Percentiles rank a stretch among this genome's conserved stretches.
phyloP scores from a whole-genome alignment of 2,329 filamentous ascomycete species.

The Paecilomyces variotii region DNA sequence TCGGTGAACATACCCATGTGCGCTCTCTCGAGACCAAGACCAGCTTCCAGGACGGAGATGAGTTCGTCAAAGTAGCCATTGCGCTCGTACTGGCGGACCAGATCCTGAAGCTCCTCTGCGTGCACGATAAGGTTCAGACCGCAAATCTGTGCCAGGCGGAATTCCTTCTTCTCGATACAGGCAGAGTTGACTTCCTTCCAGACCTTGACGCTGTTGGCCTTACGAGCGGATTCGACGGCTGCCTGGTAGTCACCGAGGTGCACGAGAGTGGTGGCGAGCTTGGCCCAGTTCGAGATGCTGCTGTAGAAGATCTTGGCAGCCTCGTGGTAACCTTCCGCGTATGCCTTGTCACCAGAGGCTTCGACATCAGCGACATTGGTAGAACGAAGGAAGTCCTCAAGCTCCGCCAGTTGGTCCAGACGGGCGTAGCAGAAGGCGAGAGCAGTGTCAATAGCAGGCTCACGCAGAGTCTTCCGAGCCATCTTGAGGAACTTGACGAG shows the following conservation, averaged over 20 bases:
- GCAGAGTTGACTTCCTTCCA: constrained; percentile 98
- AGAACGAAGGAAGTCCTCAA: constrained; percentile 89
- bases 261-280: constrained; percentile 95
- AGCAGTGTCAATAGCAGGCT: constrained; percentile 86
- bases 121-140: constrained; percentile 97
- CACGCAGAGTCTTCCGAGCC: constrained; percentile 92
- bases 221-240: constrained; percentile 93
- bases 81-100: constrained; percentile 93
- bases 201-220: constrained; percentile 98
- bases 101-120: constrained; percentile 84
- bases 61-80: constrained; percentile 99
- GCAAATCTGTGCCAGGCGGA: constrained; percentile 96
- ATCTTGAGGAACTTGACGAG: constrained; percentile 94
- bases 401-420: constrained; percentile 80
- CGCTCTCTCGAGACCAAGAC: constrained; percentile 80
- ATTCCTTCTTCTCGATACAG: constrained; percentile 96
- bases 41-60: constrained; percentile 87
- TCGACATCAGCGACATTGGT: constrained; percentile 96
- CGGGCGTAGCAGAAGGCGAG: constrained; percentile 91
- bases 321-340: constrained; percentile 86
- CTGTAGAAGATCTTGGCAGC: constrained; percentile 98
- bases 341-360: constrained; percentile 96
- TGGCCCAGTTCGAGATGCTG: constrained; percentile 99
- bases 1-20: constrained; percentile 98
- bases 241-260: constrained; percentile 95